Conservation (phyloP, 2,329 filamentous ascomycete species). For the Lachnellula willkommii region DNA sequence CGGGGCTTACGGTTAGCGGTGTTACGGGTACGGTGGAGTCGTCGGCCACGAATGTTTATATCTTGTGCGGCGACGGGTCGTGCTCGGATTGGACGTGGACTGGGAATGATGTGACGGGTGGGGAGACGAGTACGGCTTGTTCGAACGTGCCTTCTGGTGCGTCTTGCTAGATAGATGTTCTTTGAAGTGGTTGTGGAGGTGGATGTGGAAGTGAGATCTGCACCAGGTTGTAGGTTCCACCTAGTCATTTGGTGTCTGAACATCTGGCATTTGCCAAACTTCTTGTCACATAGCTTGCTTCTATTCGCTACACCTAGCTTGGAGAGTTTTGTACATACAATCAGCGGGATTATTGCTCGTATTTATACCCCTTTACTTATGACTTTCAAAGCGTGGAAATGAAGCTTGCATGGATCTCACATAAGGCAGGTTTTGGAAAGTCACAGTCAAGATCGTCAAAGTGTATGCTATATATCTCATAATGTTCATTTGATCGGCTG, state of each 20-base stretch:
- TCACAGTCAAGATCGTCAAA: too few relatives aligned
- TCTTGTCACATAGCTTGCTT: conserved; percentile 7
- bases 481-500: too few relatives aligned
- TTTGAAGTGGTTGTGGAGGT: too few relatives aligned
- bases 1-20: conserved; percentile 40
- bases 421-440: too few relatives aligned
- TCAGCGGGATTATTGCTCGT: background rate
- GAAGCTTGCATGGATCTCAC: too few relatives aligned
- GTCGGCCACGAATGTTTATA: conserved; percentile 41
- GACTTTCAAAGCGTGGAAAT: too few relatives aligned
- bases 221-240: too few relatives aligned
- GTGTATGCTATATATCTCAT: too few relatives aligned
- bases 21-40: conserved; percentile 39
- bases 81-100: conserved; percentile 51
- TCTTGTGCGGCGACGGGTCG: conserved; percentile 47
- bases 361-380: background rate
- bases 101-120: conserved; percentile 45
- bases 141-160: conserved; percentile 31
- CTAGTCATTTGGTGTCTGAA: background rate
- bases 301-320: background rate
- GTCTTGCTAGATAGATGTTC: conserved; percentile 17
- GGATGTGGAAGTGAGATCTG: too few relatives aligned
- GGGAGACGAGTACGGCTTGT: conserved; percentile 40
- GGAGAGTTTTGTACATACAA: conserved; percentile 17
- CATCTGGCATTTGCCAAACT: conserved; percentile 7